Evolutionary conservation across 805 yeast genomes (phyloP).

Genomic region (Saccharomyces kudriavzevii): DNA sequence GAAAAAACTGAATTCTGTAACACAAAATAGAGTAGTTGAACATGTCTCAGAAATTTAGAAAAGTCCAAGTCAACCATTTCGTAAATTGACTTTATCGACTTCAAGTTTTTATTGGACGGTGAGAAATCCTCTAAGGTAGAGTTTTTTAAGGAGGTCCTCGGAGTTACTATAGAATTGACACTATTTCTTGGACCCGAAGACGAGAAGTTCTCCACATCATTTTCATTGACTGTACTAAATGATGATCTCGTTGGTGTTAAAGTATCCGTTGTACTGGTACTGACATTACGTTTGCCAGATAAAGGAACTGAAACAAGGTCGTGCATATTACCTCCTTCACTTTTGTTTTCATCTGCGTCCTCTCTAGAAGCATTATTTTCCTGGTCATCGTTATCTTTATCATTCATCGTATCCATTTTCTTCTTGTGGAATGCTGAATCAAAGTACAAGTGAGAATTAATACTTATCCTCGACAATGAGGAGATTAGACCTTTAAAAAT

Average conservation of each 20-base stretch:
- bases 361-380: constrained; percentile 2
- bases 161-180: neutral
- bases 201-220: neutral
- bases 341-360: constrained; percentile 3
- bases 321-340: neutral
- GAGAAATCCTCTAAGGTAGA: neutral
- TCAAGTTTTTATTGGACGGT: neutral
- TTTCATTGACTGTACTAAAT: neutral
- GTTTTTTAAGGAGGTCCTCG: neutral
- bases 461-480: constrained; percentile 53
- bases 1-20: constrained; percentile 17
- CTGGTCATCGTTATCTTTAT: constrained; percentile 6
- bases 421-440: constrained; percentile 15
- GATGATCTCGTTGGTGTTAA: constrained; percentile 1
- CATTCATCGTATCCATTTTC: neutral
- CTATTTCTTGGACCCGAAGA: neutral
- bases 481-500: constrained; percentile 45
- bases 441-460: constrained; percentile 57
- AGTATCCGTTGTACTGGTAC: constrained; percentile 17
- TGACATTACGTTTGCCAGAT: constrained; percentile 6
- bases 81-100: constrained; percentile 3
- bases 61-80: constrained; percentile 23
- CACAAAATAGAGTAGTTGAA: constrained; percentile 24
- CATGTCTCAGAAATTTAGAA: constrained; percentile 24
- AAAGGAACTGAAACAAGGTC: neutral